Base-by-base conservation (phyloP, 2,329 filamentous ascomycete species). In the Polytolypa hystricis region DNA sequence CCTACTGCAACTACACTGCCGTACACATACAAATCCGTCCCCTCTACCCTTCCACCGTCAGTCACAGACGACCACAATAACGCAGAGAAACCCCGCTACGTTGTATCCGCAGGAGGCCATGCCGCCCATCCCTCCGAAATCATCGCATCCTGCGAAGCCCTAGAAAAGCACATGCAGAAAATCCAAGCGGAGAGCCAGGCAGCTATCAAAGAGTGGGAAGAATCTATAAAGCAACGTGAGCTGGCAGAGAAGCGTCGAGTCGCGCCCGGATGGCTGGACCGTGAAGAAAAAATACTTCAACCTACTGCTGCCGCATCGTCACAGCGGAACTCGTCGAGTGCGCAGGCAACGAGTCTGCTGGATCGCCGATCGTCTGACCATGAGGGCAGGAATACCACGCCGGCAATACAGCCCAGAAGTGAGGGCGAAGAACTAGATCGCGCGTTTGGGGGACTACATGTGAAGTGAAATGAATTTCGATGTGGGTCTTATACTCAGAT, bases 11-110 rank as follows among this genome's bases (percentile, higher is more conserved):
- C 87, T 14, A 94, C 87, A 0, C 76, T 98, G 5, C 89, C 91
- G 16, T 96, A 96, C 67, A 93, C 85, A 49, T 96, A 95, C 72
- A 89, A 87, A 56, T 73, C 78, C 8, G 80, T 96, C 54, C 84
- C 89, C 0, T 89, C 85, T 1, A 82, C 85, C 2, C 74, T 96
- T 0, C 89, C 91, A 0, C 77, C 77, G 1, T 82, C 83, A 1
- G 70, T 76, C 21, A 73, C 77, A 5, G 70, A 71, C 40, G 64
- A 72, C 40, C 57, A 60, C 29, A 58, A 50, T 40, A 56, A 66
- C 46, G 50, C 57, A 12, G 55, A 63, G 39, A 53, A 80, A 74
- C 47, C 70, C 69, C 19, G 73, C 45, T 95, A 93, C 60, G 78
- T 96, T 15, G 67, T 83, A 36, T 89, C 86, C 2, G 83, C 85